Base-by-base conservation (phyloP, 257 asterid genomes). In the Nicotiana sylvestris region DNA sequence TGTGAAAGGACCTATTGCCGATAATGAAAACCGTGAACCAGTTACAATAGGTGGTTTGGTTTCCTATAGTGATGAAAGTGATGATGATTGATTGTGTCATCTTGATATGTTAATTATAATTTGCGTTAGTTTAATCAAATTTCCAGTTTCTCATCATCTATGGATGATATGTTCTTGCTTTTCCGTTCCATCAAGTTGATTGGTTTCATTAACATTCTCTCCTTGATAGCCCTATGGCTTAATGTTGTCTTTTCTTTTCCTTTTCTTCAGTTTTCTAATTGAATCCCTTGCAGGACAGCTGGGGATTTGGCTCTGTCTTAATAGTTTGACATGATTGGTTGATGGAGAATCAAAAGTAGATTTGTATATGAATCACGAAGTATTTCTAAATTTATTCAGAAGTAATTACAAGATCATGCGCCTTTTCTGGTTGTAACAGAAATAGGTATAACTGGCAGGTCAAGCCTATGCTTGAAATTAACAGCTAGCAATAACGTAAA, bases 1-100 rank as follows among this genome's bases (percentile, higher is more conserved):
- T 0, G 39, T 37, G 53, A 81, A 81, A 66, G 66, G 67, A 15
- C 15, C 35, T 49, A 70, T n/a, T 21, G 66, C 9, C 49, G 78
- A 17, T 58, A 81, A 18, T n/a, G 83, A 82, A 58, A 82, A 3
- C 65, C 66, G 81, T 55, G 81, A 58, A 81, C 77, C 82, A 70
- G 84, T 66, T 37, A 82, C 85, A 61, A 66, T 25, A 56, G 66
- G 78, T 81, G 84, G 97, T 81, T 88, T 95, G 88, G 99, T 95
- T 85, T 89, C 93, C 3, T 95, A 95, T 79, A 95, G 98, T 84
- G 97, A 93, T 86, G 98, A 92, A 87, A 92, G 97, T 68, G 98
- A 95, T 25, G 98, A 91, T 46, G 98, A 93, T n/a, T 90, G 86
- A 62, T 88, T 83, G 82, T 65, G 51, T 37, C 51, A 33, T 56